Conservation (phyloP, 1,284 basidiomycete species). For the Papiliotrema laurentii region DNA sequence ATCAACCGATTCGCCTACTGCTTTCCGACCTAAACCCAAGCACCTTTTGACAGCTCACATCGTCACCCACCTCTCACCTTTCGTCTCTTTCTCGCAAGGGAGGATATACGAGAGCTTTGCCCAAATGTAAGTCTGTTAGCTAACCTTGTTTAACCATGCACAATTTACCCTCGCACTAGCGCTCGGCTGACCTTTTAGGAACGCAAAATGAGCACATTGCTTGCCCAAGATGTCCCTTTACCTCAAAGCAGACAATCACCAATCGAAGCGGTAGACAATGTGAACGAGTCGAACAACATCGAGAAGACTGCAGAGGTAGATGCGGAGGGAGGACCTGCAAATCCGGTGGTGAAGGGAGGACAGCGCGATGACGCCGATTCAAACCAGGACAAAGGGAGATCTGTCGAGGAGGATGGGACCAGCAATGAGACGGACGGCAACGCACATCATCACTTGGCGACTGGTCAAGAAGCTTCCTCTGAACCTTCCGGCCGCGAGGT, state of each 20-base stretch:
- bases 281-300: not conserved
- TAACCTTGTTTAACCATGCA: not conserved
- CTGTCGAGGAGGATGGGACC: not conserved
- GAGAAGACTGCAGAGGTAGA: not conserved
- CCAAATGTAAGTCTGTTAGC: not conserved
- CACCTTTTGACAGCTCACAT: not conserved
- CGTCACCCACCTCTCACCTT: not conserved
- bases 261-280: not conserved
- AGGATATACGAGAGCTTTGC: not conserved
- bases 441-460: not conserved
- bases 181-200: conserved; percentile 7
- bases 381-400: not conserved
- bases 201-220: conserved; percentile 22
- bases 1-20: too few species aligned
- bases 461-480: not conserved
- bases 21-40: not conserved
- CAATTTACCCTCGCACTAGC: too few species aligned
- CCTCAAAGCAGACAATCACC: conserved; percentile 5
- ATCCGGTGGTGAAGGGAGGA: too few species aligned
- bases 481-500: not conserved
- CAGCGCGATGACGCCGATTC: too few species aligned
- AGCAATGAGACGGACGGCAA: not conserved
- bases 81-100: too few species aligned
- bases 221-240: conserved; percentile 8
- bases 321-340: too few species aligned